phyloP scores from a whole-genome alignment of 257 asterid species.

The Sherardia arvensis region DNA sequence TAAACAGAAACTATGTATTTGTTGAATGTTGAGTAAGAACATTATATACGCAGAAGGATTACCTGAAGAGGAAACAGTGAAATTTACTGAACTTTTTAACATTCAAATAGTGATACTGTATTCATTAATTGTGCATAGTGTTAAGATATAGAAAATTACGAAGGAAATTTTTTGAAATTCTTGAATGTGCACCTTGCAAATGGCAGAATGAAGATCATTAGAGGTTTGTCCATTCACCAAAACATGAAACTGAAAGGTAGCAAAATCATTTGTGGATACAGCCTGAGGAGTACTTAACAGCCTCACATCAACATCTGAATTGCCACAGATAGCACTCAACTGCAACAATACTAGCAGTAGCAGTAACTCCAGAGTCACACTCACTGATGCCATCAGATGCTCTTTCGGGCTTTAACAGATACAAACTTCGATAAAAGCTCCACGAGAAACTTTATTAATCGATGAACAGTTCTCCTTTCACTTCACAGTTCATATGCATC shows the following conservation, averaged over 20 bases:
- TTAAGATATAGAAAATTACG: no score
- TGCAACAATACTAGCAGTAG: slow-evolving; percentile 19
- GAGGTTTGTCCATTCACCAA: slow-evolving; percentile 36
- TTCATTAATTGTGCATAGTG: no score
- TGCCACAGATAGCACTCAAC: slow-evolving; percentile 21
- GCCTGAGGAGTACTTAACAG: slow-evolving; percentile 56
- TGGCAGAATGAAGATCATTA: slow-evolving; percentile 33
- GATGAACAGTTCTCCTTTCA: neutral
- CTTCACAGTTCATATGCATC: neutral
- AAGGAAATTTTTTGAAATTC: no score
- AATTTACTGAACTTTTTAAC: no score
- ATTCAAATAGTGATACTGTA: no score
- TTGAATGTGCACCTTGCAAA: slow-evolving; percentile 56
- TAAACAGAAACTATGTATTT: neutral
- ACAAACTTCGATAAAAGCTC: neutral
- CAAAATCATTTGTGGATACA: slow-evolving; percentile 46
- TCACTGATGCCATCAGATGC: slow-evolving; percentile 8
- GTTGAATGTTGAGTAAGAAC: no score
- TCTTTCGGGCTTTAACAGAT: no score
- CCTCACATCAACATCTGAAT: slow-evolving; percentile 37
- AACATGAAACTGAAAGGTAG: slow-evolving; percentile 53
- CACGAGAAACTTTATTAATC: neutral
- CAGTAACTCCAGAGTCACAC: slow-evolving; percentile 31
- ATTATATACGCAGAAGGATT: no score
- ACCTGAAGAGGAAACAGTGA: no score